A percentile compares a stretch with the other conserved stretches of the same genome.
Evolutionary conservation across 805 yeast species (phyloP).

Genomic region (Candida xiaguanensis): DNA sequence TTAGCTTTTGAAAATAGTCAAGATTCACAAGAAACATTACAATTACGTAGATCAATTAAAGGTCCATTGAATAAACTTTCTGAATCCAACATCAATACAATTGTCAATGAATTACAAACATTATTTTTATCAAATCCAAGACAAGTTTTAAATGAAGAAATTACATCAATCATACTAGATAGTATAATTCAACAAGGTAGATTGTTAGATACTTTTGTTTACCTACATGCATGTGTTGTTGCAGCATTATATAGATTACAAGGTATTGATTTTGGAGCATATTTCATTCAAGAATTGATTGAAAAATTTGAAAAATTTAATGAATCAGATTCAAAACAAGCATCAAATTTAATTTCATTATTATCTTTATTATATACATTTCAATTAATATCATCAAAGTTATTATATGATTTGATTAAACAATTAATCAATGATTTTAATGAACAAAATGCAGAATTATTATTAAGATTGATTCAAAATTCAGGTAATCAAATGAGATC

Average conservation of each 20-base stretch:
- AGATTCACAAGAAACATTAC: conserved; percentile 35
- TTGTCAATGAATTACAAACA: conserved; percentile 63
- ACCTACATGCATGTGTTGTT: conserved; percentile 73
- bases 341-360: conserved; percentile 67
- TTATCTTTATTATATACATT: conserved; percentile 75
- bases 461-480: conserved; percentile 66
- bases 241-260: conserved; percentile 72
- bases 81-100: conserved; percentile 73
- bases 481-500: conserved; percentile 83
- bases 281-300: conserved; percentile 73
- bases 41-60: conserved; percentile 62
- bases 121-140: conserved; percentile 68
- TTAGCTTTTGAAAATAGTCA: conserved; percentile 38
- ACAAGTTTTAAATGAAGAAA: conserved; percentile 68
- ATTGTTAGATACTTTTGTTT: conserved; percentile 72
- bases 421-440: conserved; percentile 50
- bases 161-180: conserved; percentile 61
- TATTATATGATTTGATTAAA: conserved; percentile 74
- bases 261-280: conserved; percentile 90
- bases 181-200: conserved; percentile 61
- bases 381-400: conserved; percentile 67
- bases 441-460: conserved; percentile 73
- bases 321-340: conserved; percentile 37
- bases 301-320: conserved; percentile 56
- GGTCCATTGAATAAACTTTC: conserved; percentile 87